These are phyloP conservation scores for Ilyonectria sp. DNA, from an alignment of 2,329 filamentous ascomycete genomes.

Conservation along the genomic window DNA sequence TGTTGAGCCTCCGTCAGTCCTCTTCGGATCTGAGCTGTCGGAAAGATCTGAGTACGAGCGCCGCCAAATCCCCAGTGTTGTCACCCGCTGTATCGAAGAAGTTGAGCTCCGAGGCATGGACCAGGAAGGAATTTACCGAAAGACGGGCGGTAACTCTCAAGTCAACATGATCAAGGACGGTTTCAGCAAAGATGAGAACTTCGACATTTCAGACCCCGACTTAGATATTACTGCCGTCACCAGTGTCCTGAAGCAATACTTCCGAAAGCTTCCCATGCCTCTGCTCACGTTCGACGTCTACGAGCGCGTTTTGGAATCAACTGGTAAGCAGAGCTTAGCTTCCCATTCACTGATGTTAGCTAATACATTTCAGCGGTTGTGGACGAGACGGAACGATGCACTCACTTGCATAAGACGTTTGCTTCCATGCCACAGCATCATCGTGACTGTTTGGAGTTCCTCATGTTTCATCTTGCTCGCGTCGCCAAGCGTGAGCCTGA, in stretches of 20 bases:
- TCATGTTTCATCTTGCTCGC: constrained; percentile 92
- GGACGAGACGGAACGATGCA: constrained; percentile 77
- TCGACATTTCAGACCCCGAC: constrained; percentile 92
- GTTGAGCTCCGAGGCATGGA: constrained; percentile 98
- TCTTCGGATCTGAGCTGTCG: constrained; percentile 92
- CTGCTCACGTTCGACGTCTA: constrained; percentile 95
- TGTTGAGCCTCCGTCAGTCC: constrained; percentile 69
- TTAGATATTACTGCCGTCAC: constrained; percentile 97
- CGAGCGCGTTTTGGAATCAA: constrained; percentile 87
- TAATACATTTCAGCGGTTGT: constrained; percentile 68
- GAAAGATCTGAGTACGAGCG: constrained; percentile 91
- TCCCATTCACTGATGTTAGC: constrained; percentile 22
- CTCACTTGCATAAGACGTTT: constrained; percentile 81
- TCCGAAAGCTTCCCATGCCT: constrained; percentile 91
- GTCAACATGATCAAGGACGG: constrained; percentile 92
- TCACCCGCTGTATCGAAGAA: constrained; percentile 95
- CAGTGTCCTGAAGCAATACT: constrained; percentile 96
- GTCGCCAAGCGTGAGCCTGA: constrained; percentile 87
- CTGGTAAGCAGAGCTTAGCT: constrained; percentile 66
- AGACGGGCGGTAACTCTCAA: constrained; percentile 93
- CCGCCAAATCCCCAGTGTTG: constrained; percentile 89
- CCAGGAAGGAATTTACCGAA: constrained; percentile 96
- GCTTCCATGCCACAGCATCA: constrained; percentile 86
- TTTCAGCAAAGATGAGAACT: constrained; percentile 89
- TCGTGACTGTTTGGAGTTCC: constrained; percentile 90